Evolutionary conservation across 441 rosid species (phyloP).

Genomic region (Cnidoscolus chayamansa): DNA sequence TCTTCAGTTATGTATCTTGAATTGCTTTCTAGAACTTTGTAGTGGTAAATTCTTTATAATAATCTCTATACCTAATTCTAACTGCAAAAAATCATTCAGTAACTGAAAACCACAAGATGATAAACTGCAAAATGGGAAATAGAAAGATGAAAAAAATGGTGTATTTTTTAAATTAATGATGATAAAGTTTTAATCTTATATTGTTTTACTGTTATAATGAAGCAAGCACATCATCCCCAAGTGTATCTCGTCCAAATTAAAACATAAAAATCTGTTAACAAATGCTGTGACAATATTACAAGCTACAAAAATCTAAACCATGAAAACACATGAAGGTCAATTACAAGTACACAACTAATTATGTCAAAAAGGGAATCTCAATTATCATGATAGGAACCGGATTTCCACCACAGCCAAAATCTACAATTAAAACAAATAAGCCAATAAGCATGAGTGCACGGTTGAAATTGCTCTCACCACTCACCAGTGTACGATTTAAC

Average conservation of each 20-base stretch:
- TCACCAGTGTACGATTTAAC: constrained; percentile 87
- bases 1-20: not conserved
- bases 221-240: no score
- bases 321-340: not conserved
- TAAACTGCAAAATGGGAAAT: not conserved
- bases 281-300: not conserved
- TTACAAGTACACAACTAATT: no score
- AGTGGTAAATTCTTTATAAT: not conserved
- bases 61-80: not conserved
- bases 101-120: not conserved
- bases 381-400: not conserved
- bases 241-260: not conserved
- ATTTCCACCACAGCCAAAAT: not conserved
- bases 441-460: constrained; percentile 4
- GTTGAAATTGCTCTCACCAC: constrained; percentile 25
- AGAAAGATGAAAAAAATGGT: not conserved
- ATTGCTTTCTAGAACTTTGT: not conserved
- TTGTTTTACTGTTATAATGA: no score
- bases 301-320: not conserved
- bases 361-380: not conserved
- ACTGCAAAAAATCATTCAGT: not conserved
- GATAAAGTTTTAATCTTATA: no score
- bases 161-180: no score
- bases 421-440: not conserved
- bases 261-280: not conserved